Evolutionary conservation across 2,329 filamentous ascomycete species (phyloP), one percentile per base, ranked within the genome.

Genomic region (Calonectria hawksworthii): DNA sequence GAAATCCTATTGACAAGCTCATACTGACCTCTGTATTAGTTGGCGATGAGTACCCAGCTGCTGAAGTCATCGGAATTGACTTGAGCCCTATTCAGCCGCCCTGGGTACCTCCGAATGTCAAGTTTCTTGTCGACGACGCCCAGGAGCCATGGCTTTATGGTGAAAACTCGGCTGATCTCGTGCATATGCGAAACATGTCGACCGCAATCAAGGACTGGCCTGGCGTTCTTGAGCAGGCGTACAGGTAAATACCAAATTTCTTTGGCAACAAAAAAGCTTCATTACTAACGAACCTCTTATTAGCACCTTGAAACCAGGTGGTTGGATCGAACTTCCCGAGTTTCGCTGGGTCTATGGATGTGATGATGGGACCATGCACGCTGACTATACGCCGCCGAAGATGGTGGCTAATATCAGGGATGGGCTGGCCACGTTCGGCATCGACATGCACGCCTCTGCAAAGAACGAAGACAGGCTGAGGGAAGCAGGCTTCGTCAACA

Each of bases 271-370:
- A 28, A 26, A 8, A 8, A 18, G 26, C 28, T 16, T 11, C 18
- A 7, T 23, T 23, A 21, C 41, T 65, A 34, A 65, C 23, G 9
- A n/a, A 47, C 5, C 4, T 4, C 38, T 28, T 1, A 14, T n/a
- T 64, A 80, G 79, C 8, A 68, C 66, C 3, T 74, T 88, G 0
- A 83, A 83, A 36, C 88, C 88, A 0, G 88, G 88, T 26, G 87
- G 87, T 41, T 88, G 87, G 84, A 83, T 89, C 32, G 87, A 89
- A 73, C 81, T 87, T 7, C 85, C 86, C 26, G 83, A 84, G 9
- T 77, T 80, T n/a, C 73, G 77, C 18, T 80, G 79, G 74, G 74
- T 76, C 13, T 77, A 81, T n/a, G 68, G 74, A 7, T 84, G 81
- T 52, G 83, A 84, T 34, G 83, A 84, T 26, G 78, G 70, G 23